Conservation (phyloP, 2,329 filamentous ascomycete species). For the Podosphaera xanthii region DNA sequence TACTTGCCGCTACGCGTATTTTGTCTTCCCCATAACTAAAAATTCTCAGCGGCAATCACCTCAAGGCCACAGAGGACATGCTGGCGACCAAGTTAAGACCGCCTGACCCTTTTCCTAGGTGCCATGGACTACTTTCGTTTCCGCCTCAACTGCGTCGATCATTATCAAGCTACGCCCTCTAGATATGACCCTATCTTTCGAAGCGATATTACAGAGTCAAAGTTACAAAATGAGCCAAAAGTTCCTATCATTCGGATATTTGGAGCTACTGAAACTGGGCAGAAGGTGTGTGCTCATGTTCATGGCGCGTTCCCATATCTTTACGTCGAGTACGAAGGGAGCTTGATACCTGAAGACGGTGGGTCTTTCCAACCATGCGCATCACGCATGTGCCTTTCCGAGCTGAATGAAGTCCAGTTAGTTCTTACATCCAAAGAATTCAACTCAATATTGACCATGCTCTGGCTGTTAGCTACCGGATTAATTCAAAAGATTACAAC, state of each 20-base stretch:
- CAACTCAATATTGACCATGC: slow-evolving; percentile 82
- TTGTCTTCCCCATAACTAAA: background rate
- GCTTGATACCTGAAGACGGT: slow-evolving; percentile 45
- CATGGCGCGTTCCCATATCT: slow-evolving; percentile 91
- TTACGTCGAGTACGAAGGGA: slow-evolving; percentile 68
- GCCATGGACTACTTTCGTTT: slow-evolving; percentile 61
- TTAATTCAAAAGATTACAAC: slow-evolving; percentile 46
- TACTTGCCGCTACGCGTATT: background rate
- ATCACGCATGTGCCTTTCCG: background rate
- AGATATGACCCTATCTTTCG: slow-evolving; percentile 61
- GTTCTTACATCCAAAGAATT: slow-evolving; percentile 51
- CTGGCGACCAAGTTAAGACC: background rate
- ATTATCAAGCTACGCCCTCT: slow-evolving; percentile 66
- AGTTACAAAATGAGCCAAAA: slow-evolving; percentile 39
- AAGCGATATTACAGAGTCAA: slow-evolving; percentile 34
- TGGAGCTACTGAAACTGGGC: slow-evolving; percentile 78
- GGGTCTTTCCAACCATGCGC: slow-evolving; percentile 13
- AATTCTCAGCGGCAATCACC: background rate
- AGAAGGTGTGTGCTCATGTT: slow-evolving; percentile 88
- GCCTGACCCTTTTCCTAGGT: background rate
- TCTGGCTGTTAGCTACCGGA: slow-evolving; percentile 62
- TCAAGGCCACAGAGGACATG: background rate
- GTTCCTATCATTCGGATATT: slow-evolving; percentile 80
- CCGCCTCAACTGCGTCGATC: slow-evolving; percentile 85
- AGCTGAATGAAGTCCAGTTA: slow-evolving; percentile 27